Base-by-base conservation (phyloP, 805 yeast species). In the Ogataea methylovora region DNA sequence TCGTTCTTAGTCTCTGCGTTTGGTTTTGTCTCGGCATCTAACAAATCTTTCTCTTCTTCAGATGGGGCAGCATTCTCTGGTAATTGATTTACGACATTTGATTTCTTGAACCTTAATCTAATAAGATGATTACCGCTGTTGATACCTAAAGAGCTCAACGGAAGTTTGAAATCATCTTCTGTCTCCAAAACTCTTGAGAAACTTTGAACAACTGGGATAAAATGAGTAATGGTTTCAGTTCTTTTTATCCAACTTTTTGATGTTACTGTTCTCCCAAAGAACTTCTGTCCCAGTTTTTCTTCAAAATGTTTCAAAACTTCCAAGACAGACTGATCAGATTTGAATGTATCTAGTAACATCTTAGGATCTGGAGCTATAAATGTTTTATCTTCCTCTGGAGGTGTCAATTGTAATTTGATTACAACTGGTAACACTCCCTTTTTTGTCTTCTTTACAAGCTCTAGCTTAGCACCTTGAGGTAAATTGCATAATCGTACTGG, bases 391-490 rank as follows among this genome's bases (percentile, higher is more conserved):
- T 42, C 43, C 11, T 38, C 41, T 1, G 47, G 44, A 4, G 47
- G 34, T 17, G 38, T 35, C 4, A 51, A 32, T 29, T 49, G 56
- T 32, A 51, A 27, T 20, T 51, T 52, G 23, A 51, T 35, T 6
- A 42, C 46, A 13, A 49, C 49, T 29, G 29, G 37, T 7, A 43
- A 35, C 2, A 34, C 32, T 12, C 33, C 8, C 13, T 25, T 30
- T 5, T 24, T 24, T 3, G 29, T 13, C 27, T 22, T 20, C 34
- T 17, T 37, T 3, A 29, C 33, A 28, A 69, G 40, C 7, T 51
- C 49, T 24, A 71, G 36, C 29, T 65, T 70, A 13, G 61, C 64
- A 10, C 76, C 76, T 5, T 59, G 50, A 2, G 74, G 69, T 14
- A 71, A 41, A 33, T 64, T 63, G 12, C 64, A 44, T 13, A 69